phyloP scores from a whole-genome alignment of 2,329 filamentous ascomycete species.

The Colletotrichum coccodes region DNA sequence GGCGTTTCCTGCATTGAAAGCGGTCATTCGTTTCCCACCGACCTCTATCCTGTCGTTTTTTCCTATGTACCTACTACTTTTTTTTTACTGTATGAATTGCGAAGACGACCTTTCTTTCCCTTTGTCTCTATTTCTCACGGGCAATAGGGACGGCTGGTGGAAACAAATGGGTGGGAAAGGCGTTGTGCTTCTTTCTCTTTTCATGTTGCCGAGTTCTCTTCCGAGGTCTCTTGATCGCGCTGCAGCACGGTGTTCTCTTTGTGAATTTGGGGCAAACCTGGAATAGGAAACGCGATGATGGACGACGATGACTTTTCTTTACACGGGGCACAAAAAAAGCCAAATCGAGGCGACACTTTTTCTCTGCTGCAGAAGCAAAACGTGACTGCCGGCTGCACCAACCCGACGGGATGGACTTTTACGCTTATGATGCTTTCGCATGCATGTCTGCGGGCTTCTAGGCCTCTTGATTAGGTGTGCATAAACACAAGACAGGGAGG shows the following conservation, averaged over 20 bases:
- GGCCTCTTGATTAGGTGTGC: neutral
- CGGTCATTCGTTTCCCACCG: constrained; percentile 27
- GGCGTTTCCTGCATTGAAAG: constrained; percentile 32
- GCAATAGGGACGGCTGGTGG: constrained; percentile 21
- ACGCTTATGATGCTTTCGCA: neutral
- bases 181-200: neutral
- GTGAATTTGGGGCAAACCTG: neutral
- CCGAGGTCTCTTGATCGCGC: neutral
- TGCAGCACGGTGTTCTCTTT: constrained; percentile 27
- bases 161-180: constrained; percentile 15
- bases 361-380: neutral
- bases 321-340: constrained; percentile 22
- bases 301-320: constrained; percentile 16
- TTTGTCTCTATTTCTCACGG: constrained; percentile 18
- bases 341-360: constrained; percentile 16
- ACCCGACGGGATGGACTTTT: neutral
- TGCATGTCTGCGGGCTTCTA: neutral
- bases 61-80: constrained; percentile 27
- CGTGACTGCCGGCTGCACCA: neutral
- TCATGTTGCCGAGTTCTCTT: neutral
- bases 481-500: neutral
- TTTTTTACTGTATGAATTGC: constrained; percentile 20
- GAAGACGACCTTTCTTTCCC: constrained; percentile 8
- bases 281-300: constrained; percentile 28
- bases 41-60: constrained; percentile 5